Base-by-base conservation (phyloP, 441 rosid species). In the Pelargonium citronellum region DNA sequence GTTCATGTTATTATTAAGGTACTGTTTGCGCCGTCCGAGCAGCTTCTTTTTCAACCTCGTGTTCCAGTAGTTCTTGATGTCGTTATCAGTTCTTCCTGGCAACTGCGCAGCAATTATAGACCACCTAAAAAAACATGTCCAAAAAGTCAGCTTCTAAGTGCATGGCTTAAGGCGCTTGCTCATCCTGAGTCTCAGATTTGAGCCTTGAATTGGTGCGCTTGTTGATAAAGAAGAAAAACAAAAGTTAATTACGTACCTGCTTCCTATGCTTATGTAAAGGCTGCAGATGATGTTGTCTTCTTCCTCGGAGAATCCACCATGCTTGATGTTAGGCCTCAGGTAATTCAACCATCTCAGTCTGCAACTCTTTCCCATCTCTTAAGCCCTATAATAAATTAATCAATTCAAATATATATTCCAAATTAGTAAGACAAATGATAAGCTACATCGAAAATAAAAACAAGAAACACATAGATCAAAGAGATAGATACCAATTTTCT, bases 351-450 rank as follows among this genome's bases (percentile, higher is more conserved):
- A 92, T 83, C 98, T 87, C 64, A 92, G 83, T 78, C 98, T 89
- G 83, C 98, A 92, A 77, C 98, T 92, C 81, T 92, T 89, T 57
- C 98, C 98, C 98, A 92, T 80, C 98, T 90, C 87, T 89, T 92
- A 13, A 92, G 79, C 73, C 98, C 98, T 92, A 53, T n/a, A n/a
- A n/a, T n/a, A n/a, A n/a, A n/a, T n/a, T n/a, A n/a, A n/a, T n/a
- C n/a, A n/a, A n/a, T n/a, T n/a, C n/a, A n/a, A n/a, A n/a, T 65
- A 57, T 10, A 74, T 67, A 60, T 12, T 68, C 65, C 47, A 73
- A 67, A n/a, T 6, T 5, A 5, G n/a, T 49, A 4, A 57, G 60
- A 53, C 53, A 57, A 51, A 47, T 27, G 5, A 20, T 3, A 6
- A 30, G 3, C 64, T 39, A n/a, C 47, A 65, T n/a, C 47, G 16